Conservation (phyloP, 441 rosid genomes). For the Macaranga tanarius region DNA sequence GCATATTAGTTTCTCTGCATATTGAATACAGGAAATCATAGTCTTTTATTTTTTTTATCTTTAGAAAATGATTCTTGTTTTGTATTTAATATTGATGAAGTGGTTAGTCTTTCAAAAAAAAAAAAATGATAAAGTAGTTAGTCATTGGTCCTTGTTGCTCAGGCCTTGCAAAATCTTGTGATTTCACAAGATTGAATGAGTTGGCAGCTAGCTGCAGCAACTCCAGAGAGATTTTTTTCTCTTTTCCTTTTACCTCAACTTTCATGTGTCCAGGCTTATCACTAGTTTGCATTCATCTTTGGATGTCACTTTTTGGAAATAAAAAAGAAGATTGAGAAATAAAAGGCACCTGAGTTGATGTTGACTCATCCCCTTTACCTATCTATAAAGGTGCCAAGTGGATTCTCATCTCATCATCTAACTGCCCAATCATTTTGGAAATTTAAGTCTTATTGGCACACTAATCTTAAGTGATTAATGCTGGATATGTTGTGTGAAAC, state of each 20-base stretch:
- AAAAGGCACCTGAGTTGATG: conserved; percentile 15
- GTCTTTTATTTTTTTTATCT: background rate
- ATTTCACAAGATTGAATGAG: conserved; percentile 46
- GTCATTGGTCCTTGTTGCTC: conserved; percentile 30
- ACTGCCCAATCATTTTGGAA: background rate
- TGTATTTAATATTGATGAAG: conserved; percentile 16
- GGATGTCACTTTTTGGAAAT: conserved; percentile 21
- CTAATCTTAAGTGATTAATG: background rate
- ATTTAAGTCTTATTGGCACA: background rate
- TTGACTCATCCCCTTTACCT: conserved; percentile 21
- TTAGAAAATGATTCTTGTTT: background rate
- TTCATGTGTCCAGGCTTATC: conserved; percentile 37
- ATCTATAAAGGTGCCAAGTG: conserved; percentile 29
- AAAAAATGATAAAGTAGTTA: conserved; percentile 22
- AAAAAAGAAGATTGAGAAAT: background rate
- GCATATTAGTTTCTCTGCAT: background rate
- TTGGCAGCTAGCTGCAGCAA: conserved; percentile 38
- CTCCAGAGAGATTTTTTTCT: conserved; percentile 9
- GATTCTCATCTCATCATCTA: conserved; percentile 20
- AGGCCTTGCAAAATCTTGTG: conserved; percentile 36
- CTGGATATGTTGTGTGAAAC: background rate
- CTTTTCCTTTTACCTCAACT: conserved; percentile 25
- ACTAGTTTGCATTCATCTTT: conserved; percentile 21
- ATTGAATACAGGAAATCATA: background rate
- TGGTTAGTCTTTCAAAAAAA: too few species aligned